Evolutionary conservation across 768 basidiomycete genomes (phyloP), one percentile per base, ranked within the genome.

Genomic region (Kwoniella botswanensis): DNA sequence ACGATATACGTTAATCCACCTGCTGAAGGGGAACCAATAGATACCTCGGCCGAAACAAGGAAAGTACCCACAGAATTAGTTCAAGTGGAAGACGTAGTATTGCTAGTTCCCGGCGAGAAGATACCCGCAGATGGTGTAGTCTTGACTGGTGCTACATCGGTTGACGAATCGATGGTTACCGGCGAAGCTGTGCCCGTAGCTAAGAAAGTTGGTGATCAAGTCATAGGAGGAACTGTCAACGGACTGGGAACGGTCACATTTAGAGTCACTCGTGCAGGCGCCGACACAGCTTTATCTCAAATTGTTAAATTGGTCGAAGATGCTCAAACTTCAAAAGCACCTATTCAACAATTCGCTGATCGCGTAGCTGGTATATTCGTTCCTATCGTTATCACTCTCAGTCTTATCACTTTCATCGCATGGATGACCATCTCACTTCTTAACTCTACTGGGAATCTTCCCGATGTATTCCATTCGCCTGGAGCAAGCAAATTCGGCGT

Each of bases 91-190:
- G 97, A 99, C 79, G 90, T 87, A 2, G 90, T 97, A 80, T 95
- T 98, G 76, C 87, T 99, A 68, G 92, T 98, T 0, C 96, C 97
- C 0, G 97, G 97, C 3, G 96, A 98, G 81, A 97, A 94, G 84
- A 87, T 98, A 4, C 93, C 97, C 1, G 95, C 97, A 2, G 97
- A 99, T 77, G 97, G 97, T 4, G 91, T 90, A 2, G 93, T 99
- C 63, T 81, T 94, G 46, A 87, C 88, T 59, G 97, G 97, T 3
- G 89, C 90, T 3, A 94, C 93, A 7, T 91, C 89, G 64, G 88
- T 98, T 22, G 95, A 99, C 82, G 97, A 99, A 85, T 94, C 93
- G 78, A 96, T 96, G 97, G 88, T 99, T 24, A 98, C 97, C 0
- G 97, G 97, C 29, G 97, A 99, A 84, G 92, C 94, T 13, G 83